Evolutionary conservation across 805 yeast species (phyloP).

Genomic region (Ogataea minuta): DNA sequence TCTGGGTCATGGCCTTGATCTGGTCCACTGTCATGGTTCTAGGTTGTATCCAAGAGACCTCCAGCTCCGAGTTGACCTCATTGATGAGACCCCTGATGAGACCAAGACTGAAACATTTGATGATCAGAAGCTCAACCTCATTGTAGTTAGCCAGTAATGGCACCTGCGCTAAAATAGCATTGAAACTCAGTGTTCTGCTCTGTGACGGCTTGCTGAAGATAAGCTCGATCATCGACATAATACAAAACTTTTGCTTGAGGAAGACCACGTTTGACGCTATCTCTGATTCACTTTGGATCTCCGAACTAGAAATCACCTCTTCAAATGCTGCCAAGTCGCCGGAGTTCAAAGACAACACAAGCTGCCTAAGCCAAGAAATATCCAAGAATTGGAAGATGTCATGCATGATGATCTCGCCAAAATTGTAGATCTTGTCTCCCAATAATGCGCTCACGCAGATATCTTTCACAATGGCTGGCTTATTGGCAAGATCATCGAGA

Average conservation of each 20-base stretch:
- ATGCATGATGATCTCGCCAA: conserved; percentile 91
- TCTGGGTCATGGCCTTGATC: conserved; percentile 69
- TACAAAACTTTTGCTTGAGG: conserved; percentile 84
- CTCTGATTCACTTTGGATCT: conserved; percentile 20
- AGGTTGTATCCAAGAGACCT: conserved; percentile 94
- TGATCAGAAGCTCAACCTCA: conserved; percentile 85
- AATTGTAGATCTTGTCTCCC: conserved; percentile 91
- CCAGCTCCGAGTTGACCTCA: conserved; percentile 75
- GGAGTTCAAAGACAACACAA: conserved; percentile 67
- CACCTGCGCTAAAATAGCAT: conserved; percentile 65
- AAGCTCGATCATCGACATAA: conserved; percentile 87
- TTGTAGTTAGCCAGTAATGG: conserved; percentile 59
- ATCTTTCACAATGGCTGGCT: conserved; percentile 56
- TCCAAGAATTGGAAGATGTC: conserved; percentile 57
- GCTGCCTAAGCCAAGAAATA: conserved; percentile 67
- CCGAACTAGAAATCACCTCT: conserved; percentile 25
- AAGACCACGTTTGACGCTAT: conserved; percentile 60
- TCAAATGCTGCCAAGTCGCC: conserved; percentile 76
- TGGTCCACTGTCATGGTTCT: conserved; percentile 83
- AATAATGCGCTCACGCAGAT: conserved; percentile 81
- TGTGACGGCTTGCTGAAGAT: conserved; percentile 75
- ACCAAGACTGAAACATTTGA: conserved; percentile 85
- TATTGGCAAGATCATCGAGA: conserved; percentile 39
- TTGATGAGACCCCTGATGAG: conserved; percentile 88
- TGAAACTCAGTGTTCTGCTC: conserved; percentile 69